Base-by-base conservation (phyloP, 495 filamentous ascomycete genomes). In the Bathelium albidoporum region DNA sequence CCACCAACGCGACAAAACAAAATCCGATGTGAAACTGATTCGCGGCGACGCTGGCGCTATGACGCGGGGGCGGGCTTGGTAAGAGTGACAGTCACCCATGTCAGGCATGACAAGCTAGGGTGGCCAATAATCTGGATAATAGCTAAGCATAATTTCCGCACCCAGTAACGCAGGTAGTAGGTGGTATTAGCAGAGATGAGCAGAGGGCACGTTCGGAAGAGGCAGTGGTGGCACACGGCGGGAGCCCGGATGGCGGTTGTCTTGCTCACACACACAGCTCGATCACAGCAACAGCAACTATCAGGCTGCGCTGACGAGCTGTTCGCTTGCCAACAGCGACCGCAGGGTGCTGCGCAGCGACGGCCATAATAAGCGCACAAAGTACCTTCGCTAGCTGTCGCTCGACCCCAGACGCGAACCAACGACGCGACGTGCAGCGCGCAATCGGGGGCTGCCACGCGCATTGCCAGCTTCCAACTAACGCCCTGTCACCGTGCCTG, bases 1-100 rank as follows among this genome's bases (percentile, higher is more conserved):
- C 20, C 49, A 55, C 49, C 49, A 55, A 55, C 49, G 49, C 49
- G 24, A 55, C 49, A 55, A 55, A 55, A 55, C 49, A 55, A 55
- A 55, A 9, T 11, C 20, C 5, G 49, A 29, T 20, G 49, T 55
- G 49, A 55, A 55, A 55, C 22, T 29, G 49, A 55, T 55, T 55
- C 24, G 49, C 49, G 49, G 44, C 10, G 10, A 18, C 9, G 36
- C 9, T 41, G 36, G 36, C 44, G 49, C 24, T 9, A 55, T 55
- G 49, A 55, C 49, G 49, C 49, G 49, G 49, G 24, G 22, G 49
- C 24, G 49, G 20, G 24, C 0, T 2, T 28, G 24, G 44, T 49
- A 5, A 12, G 5, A 49, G 20, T 49, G 44, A 49, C 44, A 20
- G 12, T 49, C 20, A 49, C 20, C 44, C 44, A 22, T 18, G 20